Evolutionary conservation across 176 grass and related monocot genomes (phyloP), one percentile per base, ranked within the genome.

Genomic region (Eleusine coracana): DNA sequence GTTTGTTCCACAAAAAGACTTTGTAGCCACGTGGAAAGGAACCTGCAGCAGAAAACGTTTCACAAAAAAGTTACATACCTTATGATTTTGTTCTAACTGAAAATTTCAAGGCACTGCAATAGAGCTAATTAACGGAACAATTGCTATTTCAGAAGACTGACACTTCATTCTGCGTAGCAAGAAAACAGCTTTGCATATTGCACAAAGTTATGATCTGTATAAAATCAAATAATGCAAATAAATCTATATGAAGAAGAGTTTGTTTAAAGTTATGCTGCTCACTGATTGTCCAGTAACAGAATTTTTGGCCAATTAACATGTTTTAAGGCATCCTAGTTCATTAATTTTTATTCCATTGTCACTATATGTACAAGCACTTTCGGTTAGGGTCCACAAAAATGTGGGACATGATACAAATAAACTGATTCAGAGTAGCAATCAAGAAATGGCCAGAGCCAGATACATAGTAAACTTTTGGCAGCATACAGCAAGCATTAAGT

Each of bases 1-100:
- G 37, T 45, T 88, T 86, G 46, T 80, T 82, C 87, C 63, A 56
- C 64, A 38, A 17, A 76, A 74, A 52, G 65, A 78, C 58, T 85
- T 89, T 36, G 62, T 80, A 74, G 79, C 66, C 48, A 83, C 80
- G 20, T 41, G 83, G 63, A 82, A 87, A 64, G 85, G 60, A 90
- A 93, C 89, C 91, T 93, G 86, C 70, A 51, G 77, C 3, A 48
- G 42, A 78, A 84, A 81, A 23, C 0, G 5, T 3, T 7, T 9
- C 36, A 27, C 40, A 86, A n/a, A 54, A 60, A 63, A 5, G 13
- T 55, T 37, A 74, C 37, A 68, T 37, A 31, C 21, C 16, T 65
- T 68, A 73, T 5, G 27, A 29, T 79, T 20, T 40, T 69, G 10
- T 59, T 78, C 28, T 3, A 25, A 34, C 5, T 45, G 18, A 45